Evolutionary conservation across 768 basidiomycete genomes (phyloP).

Genomic region (Trametes cinnabarina): DNA sequence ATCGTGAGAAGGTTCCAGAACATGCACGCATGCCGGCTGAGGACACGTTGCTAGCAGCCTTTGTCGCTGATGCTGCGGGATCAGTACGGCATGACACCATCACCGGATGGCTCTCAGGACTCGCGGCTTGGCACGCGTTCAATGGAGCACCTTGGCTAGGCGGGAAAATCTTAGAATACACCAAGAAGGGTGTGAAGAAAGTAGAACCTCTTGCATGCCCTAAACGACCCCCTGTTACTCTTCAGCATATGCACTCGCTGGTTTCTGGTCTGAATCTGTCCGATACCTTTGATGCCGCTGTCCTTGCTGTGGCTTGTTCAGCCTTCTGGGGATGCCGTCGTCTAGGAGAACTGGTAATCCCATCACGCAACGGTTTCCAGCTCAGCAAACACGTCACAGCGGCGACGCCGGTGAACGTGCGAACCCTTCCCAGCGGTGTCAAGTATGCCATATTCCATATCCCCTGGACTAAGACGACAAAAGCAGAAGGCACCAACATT

Average conservation of each 20-base stretch:
- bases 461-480: constrained; percentile 38
- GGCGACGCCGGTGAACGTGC: neutral
- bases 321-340: constrained; percentile 37
- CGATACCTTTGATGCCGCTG: constrained; percentile 32
- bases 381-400: too few species aligned
- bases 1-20: constrained; percentile 34
- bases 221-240: constrained; percentile 34
- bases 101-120: constrained; percentile 35
- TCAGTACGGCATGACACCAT: constrained; percentile 22
- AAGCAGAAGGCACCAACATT: constrained; percentile 27
- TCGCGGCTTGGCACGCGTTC: constrained; percentile 38
- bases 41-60: constrained; percentile 29
- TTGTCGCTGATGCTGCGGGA: constrained; percentile 21
- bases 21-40: constrained; percentile 30
- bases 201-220: constrained; percentile 19
- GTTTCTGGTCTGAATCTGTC: constrained; percentile 23
- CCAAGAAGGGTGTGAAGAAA: constrained; percentile 21
- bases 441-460: constrained; percentile 29
- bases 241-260: constrained; percentile 33
- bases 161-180: constrained; percentile 17
- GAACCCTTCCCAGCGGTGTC: neutral
- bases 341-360: constrained; percentile 17
- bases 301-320: constrained; percentile 35
- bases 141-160: constrained; percentile 38
- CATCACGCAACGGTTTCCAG: neutral